Evolutionary conservation across 352 stramenopile species (phyloP), one percentile per base, ranked within the genome.

Genomic region (Phytophthora palmivora): DNA sequence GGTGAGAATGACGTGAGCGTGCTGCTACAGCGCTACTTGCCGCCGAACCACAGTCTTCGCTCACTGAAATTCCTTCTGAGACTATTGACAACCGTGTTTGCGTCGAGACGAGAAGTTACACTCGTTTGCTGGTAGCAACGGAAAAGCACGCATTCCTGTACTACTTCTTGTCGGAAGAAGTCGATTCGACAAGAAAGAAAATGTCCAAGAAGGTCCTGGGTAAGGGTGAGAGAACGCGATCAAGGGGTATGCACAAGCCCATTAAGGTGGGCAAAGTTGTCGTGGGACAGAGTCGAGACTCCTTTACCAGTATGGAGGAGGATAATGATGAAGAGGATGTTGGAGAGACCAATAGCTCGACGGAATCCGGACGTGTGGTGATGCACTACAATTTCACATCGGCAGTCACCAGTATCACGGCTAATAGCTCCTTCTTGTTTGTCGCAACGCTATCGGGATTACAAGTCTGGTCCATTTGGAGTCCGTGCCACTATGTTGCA

Each of bases 401-500:
- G 3, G 69, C 74, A 0, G 80, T 92, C 22, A 76, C 75, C 2
- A 82, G 62, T 32, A 86, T 95, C 50, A 79, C 84, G 0, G 87
- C 87, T 28, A 95, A 95, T 57, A 95, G 87, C 52, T 94, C 84
- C 10, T 95, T 94, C 44, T 66, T 95, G 19, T 95, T 95, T 59
- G 87, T 85, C 2, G 83, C 78, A 19, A 89, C 87, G 28, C 70
- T 82, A 5, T 80, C 84, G 1, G 79, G 74, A 0, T 49, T 95
- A 12, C 84, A 95, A 61, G 79, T 95, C 0, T 95, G 87, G 87
- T 92, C 84, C 9, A 91, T 95, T 37, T 95, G 87, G 87, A 95
- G 84, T 54, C 87, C 87, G 26, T 95, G 87, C 57, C 83, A 94
- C 50, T 87, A 88, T 21, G 65, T 91, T 6, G 87, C 87, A 24